Base-by-base conservation (phyloP, 1,139 yeast genomes). In the Schwanniomyces etchellsii region DNA sequence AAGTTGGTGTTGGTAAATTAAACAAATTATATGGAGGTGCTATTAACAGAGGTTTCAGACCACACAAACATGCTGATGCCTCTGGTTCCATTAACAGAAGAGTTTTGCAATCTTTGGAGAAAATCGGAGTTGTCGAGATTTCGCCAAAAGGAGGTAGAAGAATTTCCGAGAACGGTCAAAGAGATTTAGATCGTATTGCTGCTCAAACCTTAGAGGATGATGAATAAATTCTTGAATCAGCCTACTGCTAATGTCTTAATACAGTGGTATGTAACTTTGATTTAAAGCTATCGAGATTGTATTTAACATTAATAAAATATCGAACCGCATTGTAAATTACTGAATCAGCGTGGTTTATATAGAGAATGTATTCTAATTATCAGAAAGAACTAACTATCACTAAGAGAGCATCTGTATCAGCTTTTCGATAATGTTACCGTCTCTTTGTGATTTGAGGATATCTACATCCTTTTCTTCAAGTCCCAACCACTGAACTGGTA, bases 101-200 rank as follows among this genome's bases (percentile, higher is more conserved):
- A 74, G 96, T 85, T 53, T 78, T 93, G 63, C 98, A 91, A 77
- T 80, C 97, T 59, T 85, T 91, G 64, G 96, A 89, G 80, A 88
- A 89, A 80, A 83, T 91, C 52, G 98, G 97, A 70, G 91, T 91
- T 54, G 76, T 91, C 58, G 98, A 91, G 76, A 77, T 83, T 67
- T 80, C 95, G 64, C 85, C 89, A 72, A 88, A 86, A 75, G 97
- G 97, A 70, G 98, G 98, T 70, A 93, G 99, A 82, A 88, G 91
- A 76, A 85, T 91, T 81, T 83, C 97, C 48, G 96, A 88, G 70
- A 85, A 88, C 75, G 99, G 99, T 67, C 97, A 91, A 79, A 89
- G 98, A 83, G 99, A 91, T 78, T 84, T 91, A 77, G 99, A 91
- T 77, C 97, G 98, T 83, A 91, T 91, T 71, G 98, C 98, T 64